Evolutionary conservation across 2,329 filamentous ascomycete species (phyloP).

Genomic region (Ophiostoma sp.): DNA sequence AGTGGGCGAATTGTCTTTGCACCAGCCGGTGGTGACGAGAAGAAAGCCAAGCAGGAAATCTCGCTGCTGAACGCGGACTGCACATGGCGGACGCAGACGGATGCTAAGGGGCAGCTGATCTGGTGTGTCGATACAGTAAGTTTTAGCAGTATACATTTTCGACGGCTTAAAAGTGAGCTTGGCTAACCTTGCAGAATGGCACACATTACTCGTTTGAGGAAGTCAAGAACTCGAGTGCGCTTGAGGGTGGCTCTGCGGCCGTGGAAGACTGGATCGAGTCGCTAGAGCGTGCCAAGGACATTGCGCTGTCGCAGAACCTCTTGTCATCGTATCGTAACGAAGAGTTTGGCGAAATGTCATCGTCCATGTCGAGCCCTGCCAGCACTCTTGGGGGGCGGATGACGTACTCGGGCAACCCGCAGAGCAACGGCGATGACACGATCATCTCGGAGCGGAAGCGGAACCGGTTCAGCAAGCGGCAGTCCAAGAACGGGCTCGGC

Average conservation of each 20-base stretch:
- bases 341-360: slow-evolving; percentile 63
- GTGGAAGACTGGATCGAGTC: slow-evolving; percentile 91
- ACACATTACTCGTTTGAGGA: slow-evolving; percentile 94
- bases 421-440: slow-evolving; percentile 49
- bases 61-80: slow-evolving; percentile 73
- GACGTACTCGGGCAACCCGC: slow-evolving; percentile 54
- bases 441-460: slow-evolving; percentile 44
- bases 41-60: slow-evolving; percentile 88
- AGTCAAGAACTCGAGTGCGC: slow-evolving; percentile 61
- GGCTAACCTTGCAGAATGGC: slow-evolving; percentile 57
- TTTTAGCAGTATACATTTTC: not conserved
- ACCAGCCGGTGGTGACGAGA: slow-evolving; percentile 88
- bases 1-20: slow-evolving; percentile 85
- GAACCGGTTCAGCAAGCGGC: slow-evolving; percentile 80
- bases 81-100: slow-evolving; percentile 71
- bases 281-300: slow-evolving; percentile 77
- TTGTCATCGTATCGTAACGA: slow-evolving; percentile 62
- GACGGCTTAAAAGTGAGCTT: no score
- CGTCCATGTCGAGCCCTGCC: slow-evolving; percentile 68
- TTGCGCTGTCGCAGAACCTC: slow-evolving; percentile 69
- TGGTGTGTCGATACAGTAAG: slow-evolving; percentile 94
- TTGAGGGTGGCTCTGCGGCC: slow-evolving; percentile 59
- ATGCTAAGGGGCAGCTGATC: slow-evolving; percentile 78
- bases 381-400: slow-evolving; percentile 62
- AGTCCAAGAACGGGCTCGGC: slow-evolving; percentile 90